Base-by-base conservation (phyloP, 768 basidiomycete genomes). In the Russula virescens region DNA sequence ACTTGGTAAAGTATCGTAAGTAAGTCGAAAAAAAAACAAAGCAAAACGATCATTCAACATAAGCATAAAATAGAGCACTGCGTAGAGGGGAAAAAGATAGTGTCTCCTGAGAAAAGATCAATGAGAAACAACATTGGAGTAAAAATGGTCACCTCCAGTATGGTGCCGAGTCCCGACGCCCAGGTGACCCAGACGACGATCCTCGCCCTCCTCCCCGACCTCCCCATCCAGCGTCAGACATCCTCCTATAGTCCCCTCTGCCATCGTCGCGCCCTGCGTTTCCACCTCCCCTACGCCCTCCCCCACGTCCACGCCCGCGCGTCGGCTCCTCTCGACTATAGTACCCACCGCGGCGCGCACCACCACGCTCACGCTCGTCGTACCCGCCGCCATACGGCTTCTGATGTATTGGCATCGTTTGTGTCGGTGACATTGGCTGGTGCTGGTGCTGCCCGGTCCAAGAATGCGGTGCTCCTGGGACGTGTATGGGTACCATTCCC, bases 151-250 rank as follows among this genome's bases (percentile, higher is more conserved):
- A 63, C 18, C 62, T 52, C 62, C 62, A 63, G 8, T 58, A 63
- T 3, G 56, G 14, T 16, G 35, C n/a, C 10, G 56, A 43, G 7
- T 62, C 62, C 19, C 62, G 55, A 5, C 62, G 50, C 16, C 52
- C 56, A 19, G 62, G 62, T 8, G 62, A 63, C 21, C 55, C 62
- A 57, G 53, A 31, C 5, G 50, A 45, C 1, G 46, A 13, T 8
- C 62, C 56, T 5, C 56, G 45, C 0, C 62, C 55, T 14, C 62
- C 55, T 14, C 50, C 43, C 2, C 63, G 63, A 2, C 55, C 56
- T 9, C 16, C 5, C 62, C 62, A 63, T 7, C 62, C 62, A 23
- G 26, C 46, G 38, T 63, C 62, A 26, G 62, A 58, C 62, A 38
- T 47, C 34, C 62, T 51, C 35, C 56, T 58, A 25, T 47, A 47